A percentile compares a stretch with the other conserved stretches of the same genome.
Conservation (phyloP, 1,284 basidiomycete species). For the Tetrapyrgos nigripes region DNA sequence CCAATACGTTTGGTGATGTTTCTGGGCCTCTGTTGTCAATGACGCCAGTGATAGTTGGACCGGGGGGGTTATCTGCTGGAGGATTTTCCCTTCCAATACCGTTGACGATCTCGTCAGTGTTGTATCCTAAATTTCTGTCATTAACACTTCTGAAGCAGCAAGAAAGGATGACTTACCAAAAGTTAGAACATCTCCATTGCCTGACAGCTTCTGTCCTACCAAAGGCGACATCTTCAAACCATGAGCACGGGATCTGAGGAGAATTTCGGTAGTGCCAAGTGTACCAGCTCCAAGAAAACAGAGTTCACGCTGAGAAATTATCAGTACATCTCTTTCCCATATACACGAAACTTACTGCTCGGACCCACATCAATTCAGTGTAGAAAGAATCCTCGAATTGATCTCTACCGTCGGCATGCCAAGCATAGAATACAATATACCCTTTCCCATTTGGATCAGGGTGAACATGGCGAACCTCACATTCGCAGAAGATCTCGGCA, state of each 20-base stretch:
- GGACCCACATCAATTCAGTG: slow-evolving; percentile 21
- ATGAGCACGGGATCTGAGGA: slow-evolving; percentile 18
- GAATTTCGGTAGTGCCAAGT: slow-evolving; percentile 22
- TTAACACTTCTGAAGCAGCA: background rate
- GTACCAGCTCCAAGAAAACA: slow-evolving; percentile 21
- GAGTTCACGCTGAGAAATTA: background rate
- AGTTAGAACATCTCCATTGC: slow-evolving; percentile 22
- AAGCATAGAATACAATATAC: slow-evolving; percentile 22
- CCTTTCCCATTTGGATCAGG: slow-evolving; percentile 12
- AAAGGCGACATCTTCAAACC: slow-evolving; percentile 16
- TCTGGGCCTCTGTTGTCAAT: slow-evolving; percentile 20
- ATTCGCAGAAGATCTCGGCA: slow-evolving; percentile 26
- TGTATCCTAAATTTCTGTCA: slow-evolving; percentile 17
- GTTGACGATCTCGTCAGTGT: slow-evolving; percentile 22
- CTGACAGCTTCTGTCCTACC: slow-evolving; percentile 20
- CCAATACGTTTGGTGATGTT: slow-evolving; percentile 16
- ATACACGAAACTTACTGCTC: slow-evolving; percentile 11
- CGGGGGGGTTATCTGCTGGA: slow-evolving; percentile 11
- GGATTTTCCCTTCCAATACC: slow-evolving; percentile 18
- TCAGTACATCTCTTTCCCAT: background rate
- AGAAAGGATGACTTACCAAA: slow-evolving; percentile 16
- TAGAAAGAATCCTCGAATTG: slow-evolving; percentile 21
- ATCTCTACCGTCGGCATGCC: slow-evolving; percentile 19
- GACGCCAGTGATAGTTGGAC: slow-evolving; percentile 24
- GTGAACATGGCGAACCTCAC: slow-evolving; percentile 22